phyloP scores from a whole-genome alignment of 305 asterid species.

The Petunia hybrid region DNA sequence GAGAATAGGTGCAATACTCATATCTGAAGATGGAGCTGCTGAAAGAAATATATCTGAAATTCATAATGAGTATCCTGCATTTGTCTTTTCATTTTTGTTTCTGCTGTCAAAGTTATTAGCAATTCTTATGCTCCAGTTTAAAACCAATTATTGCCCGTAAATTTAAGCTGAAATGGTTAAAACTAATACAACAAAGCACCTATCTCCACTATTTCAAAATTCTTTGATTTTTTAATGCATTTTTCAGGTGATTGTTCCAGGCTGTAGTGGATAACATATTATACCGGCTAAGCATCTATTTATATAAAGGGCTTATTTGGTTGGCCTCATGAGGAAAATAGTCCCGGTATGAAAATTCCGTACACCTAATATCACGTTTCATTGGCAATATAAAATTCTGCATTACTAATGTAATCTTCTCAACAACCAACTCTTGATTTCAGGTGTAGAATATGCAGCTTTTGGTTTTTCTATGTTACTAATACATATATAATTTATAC shows the following conservation, averaged over 20 bases:
- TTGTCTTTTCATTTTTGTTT: too few relatives aligned
- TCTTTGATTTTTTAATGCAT: constrained; percentile 9
- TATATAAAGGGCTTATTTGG: neutral
- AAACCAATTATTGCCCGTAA: constrained; percentile 4
- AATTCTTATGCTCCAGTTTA: neutral
- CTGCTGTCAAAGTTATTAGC: neutral
- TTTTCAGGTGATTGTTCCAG: constrained; percentile 12
- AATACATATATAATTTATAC: constrained; percentile 4
- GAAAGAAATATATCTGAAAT: constrained; percentile 47
- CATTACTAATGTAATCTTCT: neutral
- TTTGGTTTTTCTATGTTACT: constrained; percentile 15
- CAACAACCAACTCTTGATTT: neutral
- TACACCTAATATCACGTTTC: neutral
- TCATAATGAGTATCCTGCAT: constrained; percentile 64
- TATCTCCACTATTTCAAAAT: neutral
- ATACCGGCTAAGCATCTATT: neutral
- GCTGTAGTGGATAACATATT: constrained; percentile 21
- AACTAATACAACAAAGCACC: constrained; percentile 6
- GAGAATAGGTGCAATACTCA: constrained; percentile 63
- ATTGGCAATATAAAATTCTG: constrained; percentile 9
- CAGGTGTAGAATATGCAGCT: constrained; percentile 7
- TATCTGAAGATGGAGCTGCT: constrained; percentile 55
- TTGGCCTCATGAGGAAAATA: neutral
- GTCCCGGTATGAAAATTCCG: neutral
- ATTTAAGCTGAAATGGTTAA: neutral